A percentile compares a stretch with the other conserved stretches of the same genome.
phyloP scores from a whole-genome alignment of 2,329 filamentous ascomycete genomes.

The Colletotrichum coccodes region DNA sequence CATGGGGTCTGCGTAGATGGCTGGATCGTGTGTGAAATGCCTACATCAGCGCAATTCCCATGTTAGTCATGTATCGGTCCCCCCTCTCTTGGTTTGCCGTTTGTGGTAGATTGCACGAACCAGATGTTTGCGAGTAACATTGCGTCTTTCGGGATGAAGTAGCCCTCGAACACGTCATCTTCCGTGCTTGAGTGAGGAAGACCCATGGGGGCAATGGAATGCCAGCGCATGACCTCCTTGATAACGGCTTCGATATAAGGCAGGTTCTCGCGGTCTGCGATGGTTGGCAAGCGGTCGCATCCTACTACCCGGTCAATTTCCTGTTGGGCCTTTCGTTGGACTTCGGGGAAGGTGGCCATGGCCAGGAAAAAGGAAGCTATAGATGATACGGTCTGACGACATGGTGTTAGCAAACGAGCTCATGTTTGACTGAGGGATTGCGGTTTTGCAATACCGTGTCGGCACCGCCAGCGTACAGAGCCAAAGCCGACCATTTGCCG shows the following conservation, averaged over 20 bases:
- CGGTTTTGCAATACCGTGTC: too few relatives aligned
- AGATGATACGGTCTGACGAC: slow-evolving; percentile 37
- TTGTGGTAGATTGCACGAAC: neutral
- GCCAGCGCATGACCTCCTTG: slow-evolving; percentile 66
- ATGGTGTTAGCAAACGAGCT: neutral
- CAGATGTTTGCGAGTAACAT: neutral
- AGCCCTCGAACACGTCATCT: slow-evolving; percentile 2
- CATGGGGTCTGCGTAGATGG: slow-evolving; percentile 63
- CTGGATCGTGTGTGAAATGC: slow-evolving; percentile 65
- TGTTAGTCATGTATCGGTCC: too few relatives aligned
- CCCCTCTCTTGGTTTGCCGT: too few relatives aligned
- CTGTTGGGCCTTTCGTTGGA: slow-evolving; percentile 56
- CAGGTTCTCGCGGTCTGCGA: slow-evolving; percentile 57
- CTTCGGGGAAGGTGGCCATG: slow-evolving; percentile 57
- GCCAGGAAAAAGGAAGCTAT: slow-evolving; percentile 55
- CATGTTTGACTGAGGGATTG: too few relatives aligned
- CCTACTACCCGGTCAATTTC: slow-evolving; percentile 65
- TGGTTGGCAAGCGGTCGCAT: slow-evolving; percentile 54
- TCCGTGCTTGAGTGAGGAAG: slow-evolving; percentile 48
- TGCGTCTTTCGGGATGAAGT: slow-evolving; percentile 11
- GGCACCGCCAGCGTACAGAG: slow-evolving; percentile 21
- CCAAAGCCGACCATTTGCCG: slow-evolving; percentile 10
- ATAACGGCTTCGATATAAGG: slow-evolving; percentile 64
- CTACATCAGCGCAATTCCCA: too few relatives aligned
- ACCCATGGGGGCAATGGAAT: slow-evolving; percentile 58